Evolutionary conservation across 192 early-diverging fungal genomes (phyloP), one percentile per base, ranked within the genome.

Genomic region (Backusella tarrabulga): DNA sequence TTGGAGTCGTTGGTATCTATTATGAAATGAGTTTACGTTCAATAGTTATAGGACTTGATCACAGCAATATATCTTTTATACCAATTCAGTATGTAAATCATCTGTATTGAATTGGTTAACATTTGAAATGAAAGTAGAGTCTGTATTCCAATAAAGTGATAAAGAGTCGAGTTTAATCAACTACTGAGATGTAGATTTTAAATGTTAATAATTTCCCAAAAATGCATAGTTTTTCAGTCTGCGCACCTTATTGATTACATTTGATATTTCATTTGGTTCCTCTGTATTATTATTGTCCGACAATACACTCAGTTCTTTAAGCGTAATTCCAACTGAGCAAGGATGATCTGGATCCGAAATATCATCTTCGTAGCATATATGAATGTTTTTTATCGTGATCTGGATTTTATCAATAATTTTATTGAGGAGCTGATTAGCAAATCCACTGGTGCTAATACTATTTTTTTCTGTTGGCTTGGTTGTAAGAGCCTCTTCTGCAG

Each of bases 361-460:
- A 12, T 79, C 79, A 84, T 97, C 95, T 81, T 95, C 95, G 76
- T 95, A 97, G 9, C 95, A 83, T 77, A 97, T 87, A 76, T 96
- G 95, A 21, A 96, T 95, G 79, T 94, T 93, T 68, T 90, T 87
- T 75, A 97, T 92, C 34, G 89, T 85, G 19, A 97, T 83, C 74
- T 97, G 95, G 52, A 97, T 74, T 75, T 97, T 97, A 80, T 97
- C 94, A 32, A 96, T 86, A 34, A 97, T 92, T 81, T 94, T 95
- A 11, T 91, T 90, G 3, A 89, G 81, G 26, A 97, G 84, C 85
- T 93, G 93, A 36, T 88, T 86, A 6, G 93, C 79, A 76, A 93
- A 95, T 21, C 89, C 86, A 73, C 90, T 85, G 42, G 78, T 78
- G 54, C 1, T 23, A 2, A 79, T 21, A 68, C 36, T n/a, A 17